These are phyloP conservation scores for Aethionema arabicum DNA, from an alignment of 345 rosid genomes.

Conservation along the genomic window DNA sequence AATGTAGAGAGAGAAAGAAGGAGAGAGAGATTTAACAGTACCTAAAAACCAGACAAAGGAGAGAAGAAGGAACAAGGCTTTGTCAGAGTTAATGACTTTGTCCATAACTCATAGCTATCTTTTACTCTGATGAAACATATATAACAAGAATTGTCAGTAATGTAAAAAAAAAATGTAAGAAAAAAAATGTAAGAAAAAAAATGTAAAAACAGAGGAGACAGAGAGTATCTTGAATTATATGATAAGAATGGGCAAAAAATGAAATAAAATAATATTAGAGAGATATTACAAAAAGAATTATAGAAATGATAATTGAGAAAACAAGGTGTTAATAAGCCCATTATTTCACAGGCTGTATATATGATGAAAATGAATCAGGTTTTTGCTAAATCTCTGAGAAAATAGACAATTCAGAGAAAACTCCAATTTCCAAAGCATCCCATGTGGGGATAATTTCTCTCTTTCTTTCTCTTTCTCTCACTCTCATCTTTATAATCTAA, in stretches of 20 bases:
- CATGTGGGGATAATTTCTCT: conserved; percentile 38
- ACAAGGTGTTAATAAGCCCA: conserved; percentile 30
- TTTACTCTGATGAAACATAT: no score
- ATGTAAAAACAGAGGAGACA: conserved; percentile 19
- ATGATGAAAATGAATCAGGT: conserved; percentile 17
- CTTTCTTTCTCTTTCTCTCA: conserved; percentile 6
- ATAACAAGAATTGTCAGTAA: conserved; percentile 24
- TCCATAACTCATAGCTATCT: no score
- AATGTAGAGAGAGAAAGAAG: conserved; percentile 22
- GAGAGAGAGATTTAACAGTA: conserved; percentile 19
- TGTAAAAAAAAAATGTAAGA: conserved; percentile 27
- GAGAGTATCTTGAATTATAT: conserved; percentile 26
- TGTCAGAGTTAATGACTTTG: conserved; percentile 36
- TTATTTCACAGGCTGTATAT: conserved; percentile 39
- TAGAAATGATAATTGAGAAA: conserved; percentile 31
- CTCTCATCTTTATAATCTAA: conserved; percentile 29
- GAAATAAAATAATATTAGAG: no score
- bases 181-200: conserved; percentile 30
- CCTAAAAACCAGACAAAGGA: conserved; percentile 33
- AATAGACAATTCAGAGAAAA: conserved; percentile 39
- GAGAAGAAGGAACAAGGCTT: conserved; percentile 33
- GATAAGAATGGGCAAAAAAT: conserved; percentile 28
- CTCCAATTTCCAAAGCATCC: conserved; percentile 38
- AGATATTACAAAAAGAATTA: neutral
- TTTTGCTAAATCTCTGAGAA: conserved; percentile 36